Base-by-base conservation (phyloP, 768 basidiomycete species). In the Leccinum barrowsii region DNA sequence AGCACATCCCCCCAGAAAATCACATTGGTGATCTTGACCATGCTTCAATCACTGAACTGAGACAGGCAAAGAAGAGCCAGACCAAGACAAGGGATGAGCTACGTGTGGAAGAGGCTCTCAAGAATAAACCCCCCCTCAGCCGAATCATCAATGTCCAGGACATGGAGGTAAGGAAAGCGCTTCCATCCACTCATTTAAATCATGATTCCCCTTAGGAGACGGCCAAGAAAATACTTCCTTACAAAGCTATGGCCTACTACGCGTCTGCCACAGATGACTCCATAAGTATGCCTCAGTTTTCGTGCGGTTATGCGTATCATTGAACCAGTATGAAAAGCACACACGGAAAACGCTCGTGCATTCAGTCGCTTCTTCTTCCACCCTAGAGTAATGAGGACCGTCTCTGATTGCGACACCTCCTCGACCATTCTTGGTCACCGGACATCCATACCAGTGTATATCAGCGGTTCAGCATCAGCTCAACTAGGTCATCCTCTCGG, bases 401-500 rank as follows among this genome's bases (percentile, higher is more conserved):
- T 90, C 8, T 82, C 83, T 3, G 68, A 73, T 50, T 85, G 85
- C 59, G 83, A 89, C 70, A 82, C 86, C n/a, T 87, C 87, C 0
- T 88, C 89, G 7, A 84, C 78, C 5, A 85, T 91, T 59, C 84
- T 95, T 49, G 85, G 92, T 13, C 85, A 80, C 70, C 77, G 76
- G 50, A 84, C 85, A 22, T 80, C 83, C 1, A 82, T 96, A 51
- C 94, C 94, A 1, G 77, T 97, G 7, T 94, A 92, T 67, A 87
- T 92, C 50, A 85, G 85, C 50, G 91, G 87, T 40, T 89, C 93
- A 17, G 93, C 91, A 21, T 81, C 90, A 40, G 90, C 90, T 17
- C 84, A 84, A 59, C 77, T 95, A 0, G 94, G 93, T 0, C 93
- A 98, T 70, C 94, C 94, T 12, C 75, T 84, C n/a, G 94, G 93